These are phyloP conservation scores for Copromyces sp. DNA, from an alignment of 495 filamentous ascomycete species.

Conservation along the genomic window DNA sequence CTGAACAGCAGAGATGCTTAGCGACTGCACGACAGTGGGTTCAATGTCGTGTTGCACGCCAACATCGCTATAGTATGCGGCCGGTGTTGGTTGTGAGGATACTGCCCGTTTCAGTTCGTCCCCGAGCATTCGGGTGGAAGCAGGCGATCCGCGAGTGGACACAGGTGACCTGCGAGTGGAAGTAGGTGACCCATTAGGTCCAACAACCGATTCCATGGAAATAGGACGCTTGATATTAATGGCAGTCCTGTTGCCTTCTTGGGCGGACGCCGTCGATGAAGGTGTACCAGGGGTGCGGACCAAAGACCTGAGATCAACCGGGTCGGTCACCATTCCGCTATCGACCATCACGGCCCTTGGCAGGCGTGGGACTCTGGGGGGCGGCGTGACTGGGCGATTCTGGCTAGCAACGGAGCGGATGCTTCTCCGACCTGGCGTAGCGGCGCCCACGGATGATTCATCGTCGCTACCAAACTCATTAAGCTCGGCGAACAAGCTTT, in stretches of 20 bases:
- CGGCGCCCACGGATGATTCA: constrained; percentile 36
- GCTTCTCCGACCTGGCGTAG: constrained; percentile 36
- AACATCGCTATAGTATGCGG: constrained; percentile 30
- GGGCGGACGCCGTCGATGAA: neutral
- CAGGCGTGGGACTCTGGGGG: constrained; percentile 44
- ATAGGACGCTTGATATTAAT: constrained; percentile 16
- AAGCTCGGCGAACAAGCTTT: constrained; percentile 86
- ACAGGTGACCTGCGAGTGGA: constrained; percentile 6
- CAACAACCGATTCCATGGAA: constrained; percentile 30
- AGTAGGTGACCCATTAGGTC: constrained; percentile 11
- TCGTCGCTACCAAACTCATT: constrained; percentile 62
- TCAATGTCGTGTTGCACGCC: constrained; percentile 31
- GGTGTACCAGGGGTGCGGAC: neutral
- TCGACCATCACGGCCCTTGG: constrained; percentile 59
- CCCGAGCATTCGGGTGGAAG: constrained; percentile 22
- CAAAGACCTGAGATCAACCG: constrained; percentile 28
- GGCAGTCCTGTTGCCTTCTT: neutral
- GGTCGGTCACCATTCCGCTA: constrained; percentile 81
- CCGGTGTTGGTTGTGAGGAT: constrained; percentile 15
- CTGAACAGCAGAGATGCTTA: constrained; percentile 20
- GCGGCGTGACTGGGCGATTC: constrained; percentile 32
- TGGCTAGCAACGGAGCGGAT: constrained; percentile 30
- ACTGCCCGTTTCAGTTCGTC: constrained; percentile 15
- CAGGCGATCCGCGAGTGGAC: constrained; percentile 4
- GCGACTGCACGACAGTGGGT: constrained; percentile 9